phyloP scores from a whole-genome alignment of 2,329 filamentous ascomycete genomes.

The Hypoxylon sp. region DNA sequence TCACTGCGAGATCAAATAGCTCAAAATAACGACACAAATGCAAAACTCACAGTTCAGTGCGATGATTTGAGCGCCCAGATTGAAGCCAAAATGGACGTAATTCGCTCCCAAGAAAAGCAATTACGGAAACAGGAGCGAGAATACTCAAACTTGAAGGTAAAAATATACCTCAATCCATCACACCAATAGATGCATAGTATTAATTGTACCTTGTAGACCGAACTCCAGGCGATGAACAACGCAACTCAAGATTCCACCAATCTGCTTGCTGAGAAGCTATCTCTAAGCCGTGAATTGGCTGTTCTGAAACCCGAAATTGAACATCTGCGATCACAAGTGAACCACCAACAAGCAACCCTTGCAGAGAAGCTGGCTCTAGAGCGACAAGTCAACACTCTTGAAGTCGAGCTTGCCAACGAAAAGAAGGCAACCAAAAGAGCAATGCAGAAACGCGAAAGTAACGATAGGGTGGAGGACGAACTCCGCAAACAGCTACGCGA shows the following conservation, averaged over 20 bases:
- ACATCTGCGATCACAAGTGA: constrained; percentile 68
- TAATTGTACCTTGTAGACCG: constrained; percentile 67
- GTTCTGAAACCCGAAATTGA: constrained; percentile 70
- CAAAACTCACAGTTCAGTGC: constrained; percentile 57
- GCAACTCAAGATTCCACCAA: constrained; percentile 79
- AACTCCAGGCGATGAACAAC: constrained; percentile 77
- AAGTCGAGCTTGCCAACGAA: constrained; percentile 87
- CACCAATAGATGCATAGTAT: constrained; percentile 4
- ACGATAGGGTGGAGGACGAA: constrained; percentile 59
- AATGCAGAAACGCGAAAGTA: constrained; percentile 60
- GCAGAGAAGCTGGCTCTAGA: constrained; percentile 86
- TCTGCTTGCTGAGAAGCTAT: constrained; percentile 72
- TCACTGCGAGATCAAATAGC: constrained; percentile 75
- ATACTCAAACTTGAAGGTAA: constrained; percentile 65
- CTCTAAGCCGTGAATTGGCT: constrained; percentile 67
- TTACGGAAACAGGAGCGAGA: constrained; percentile 66
- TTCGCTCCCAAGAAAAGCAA: constrained; percentile 63
- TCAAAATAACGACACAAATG: constrained; percentile 50
- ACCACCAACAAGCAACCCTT: constrained; percentile 76
- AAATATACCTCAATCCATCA: background rate
- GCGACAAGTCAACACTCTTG: constrained; percentile 80
- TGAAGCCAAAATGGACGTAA: constrained; percentile 60
- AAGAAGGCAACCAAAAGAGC: constrained; percentile 77
- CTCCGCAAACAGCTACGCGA: constrained; percentile 61
- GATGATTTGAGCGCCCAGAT: constrained; percentile 61